Evolutionary conservation across 257 asterid species (phyloP), one percentile per base, ranked within the genome.

Genomic region (Ajuga chamaepitys): DNA sequence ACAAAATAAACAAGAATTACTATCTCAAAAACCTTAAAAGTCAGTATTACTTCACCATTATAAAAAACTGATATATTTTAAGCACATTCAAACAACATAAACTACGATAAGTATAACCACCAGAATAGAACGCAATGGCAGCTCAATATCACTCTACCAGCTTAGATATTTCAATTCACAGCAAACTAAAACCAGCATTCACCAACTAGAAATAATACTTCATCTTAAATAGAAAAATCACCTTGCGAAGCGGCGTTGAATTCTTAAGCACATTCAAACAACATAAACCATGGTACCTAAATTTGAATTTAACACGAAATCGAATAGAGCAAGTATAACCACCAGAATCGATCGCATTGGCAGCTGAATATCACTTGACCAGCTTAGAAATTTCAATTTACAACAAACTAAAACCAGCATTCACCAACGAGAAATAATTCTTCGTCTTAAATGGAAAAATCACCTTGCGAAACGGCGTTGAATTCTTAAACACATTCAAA

Each of bases 381-480:
- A 20, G 35, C 16, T 42, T 22, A 62, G 25, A 57, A n/a, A 25
- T 46, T 45, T 20, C 13, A 42, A 52, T 24, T 63, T 7, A 67
- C 65, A 38, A 21, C 46, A 66, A 67, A 16, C 3, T 9, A 30
- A 54, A 48, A 45, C 18, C n/a, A 59, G 28, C 12, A 17, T 56
- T 8, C 24, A 66, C 25, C 44, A 51, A 42, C 30, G 34, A 65
- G 28, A 54, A 61, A 42, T 32, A 63, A 70, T 64, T 63, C 28
- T 28, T 26, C 13, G 35, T 16, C 5, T n/a, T n/a, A n/a, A n/a
- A n/a, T n/a, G n/a, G n/a, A n/a, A 16, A 30, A 64, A 21, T 44
- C 34, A 80, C 90, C 82, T 84, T 45, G 13, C 7, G 60, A 24
- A 48, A 75, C 48, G 77, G 74, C 62, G 58, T 46, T 17, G 64